Evolutionary conservation across 108 stramenopile species (phyloP), one percentile per base, ranked within the genome.

Genomic region (Discostella stelligeroides): DNA sequence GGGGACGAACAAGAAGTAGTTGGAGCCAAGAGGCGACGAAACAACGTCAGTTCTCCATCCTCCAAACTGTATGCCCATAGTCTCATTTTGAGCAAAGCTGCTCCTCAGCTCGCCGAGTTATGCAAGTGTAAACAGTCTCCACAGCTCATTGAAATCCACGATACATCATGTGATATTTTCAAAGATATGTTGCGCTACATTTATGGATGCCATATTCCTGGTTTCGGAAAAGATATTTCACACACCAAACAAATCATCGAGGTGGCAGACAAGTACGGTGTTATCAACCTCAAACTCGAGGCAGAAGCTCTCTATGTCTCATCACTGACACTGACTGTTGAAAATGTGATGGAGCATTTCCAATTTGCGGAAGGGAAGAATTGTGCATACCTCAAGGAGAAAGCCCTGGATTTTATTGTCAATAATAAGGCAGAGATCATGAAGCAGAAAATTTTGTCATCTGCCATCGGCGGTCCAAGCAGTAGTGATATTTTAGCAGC

Each of bases 251-350:
- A 25, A 12, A 48, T 64, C 46, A 20, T 64, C 1, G 63, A 64
- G 15, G 63, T 23, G 21, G 45, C 63, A 29, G 63, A 64, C 46
- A 47, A 47, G 45, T 49, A 47, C 5, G 29, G 29, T 1, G 49
- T 67, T 54, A 20, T 9, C 12, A 51, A 51, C 40, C 66, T 67
- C 13, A 67, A 67, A 39, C 49, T 67, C 21, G 66, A 54, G 24
- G 66, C 66, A 29, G 66, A 67, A 25, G 66, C 51, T 25, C 28
- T 4, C n/a, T 49, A 40, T 25, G 53, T 54, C 4, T 25, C 34
- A 11, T 49, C 53, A 20, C 49, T n/a, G 18, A 17, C 34, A 0
- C 25, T 67, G 14, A 55, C 53, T 12, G 30, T 54, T 24, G 51
- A 54, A 21, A 67, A 67, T 67, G 66, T 23, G 7, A 54, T 54